Percentiles rank a stretch among this genome's conserved stretches.
These are phyloP conservation scores for Candida incommunis DNA, from an alignment of 805 yeast species.

Conservation along the genomic window DNA sequence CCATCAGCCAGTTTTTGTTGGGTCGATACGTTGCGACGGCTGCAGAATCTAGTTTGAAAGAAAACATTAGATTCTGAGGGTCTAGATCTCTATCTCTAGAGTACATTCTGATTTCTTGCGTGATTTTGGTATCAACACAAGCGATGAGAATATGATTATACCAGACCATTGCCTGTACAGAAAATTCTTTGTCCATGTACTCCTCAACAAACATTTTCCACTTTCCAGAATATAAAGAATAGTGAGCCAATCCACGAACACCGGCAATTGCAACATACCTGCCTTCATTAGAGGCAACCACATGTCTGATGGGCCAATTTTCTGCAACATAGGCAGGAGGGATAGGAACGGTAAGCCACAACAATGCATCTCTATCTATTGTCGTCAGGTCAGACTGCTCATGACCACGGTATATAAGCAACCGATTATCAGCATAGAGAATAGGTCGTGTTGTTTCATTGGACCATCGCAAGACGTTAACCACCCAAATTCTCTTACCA, in stretches of 20 bases:
- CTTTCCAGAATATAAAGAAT: conserved; percentile 25
- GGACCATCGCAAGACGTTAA: conserved; percentile 18
- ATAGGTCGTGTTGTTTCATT: conserved; percentile 29
- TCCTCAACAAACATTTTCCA: conserved; percentile 33
- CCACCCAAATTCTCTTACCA: background rate
- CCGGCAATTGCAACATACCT: conserved; percentile 37
- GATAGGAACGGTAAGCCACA: conserved; percentile 33
- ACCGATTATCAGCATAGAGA: conserved; percentile 25
- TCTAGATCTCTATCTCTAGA: conserved; percentile 23
- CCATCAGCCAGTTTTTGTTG: conserved; percentile 18
- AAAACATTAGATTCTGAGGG: conserved; percentile 18
- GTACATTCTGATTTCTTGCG: conserved; percentile 20
- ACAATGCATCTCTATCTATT: conserved; percentile 28
- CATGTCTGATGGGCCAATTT: conserved; percentile 29
- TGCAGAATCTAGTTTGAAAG: conserved; percentile 17
- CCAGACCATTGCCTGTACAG: conserved; percentile 27
- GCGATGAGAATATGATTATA: conserved; percentile 23
- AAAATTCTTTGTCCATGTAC: conserved; percentile 20
- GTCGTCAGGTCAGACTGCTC: conserved; percentile 28
- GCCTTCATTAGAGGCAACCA: conserved; percentile 34
- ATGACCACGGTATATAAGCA: conserved; percentile 33
- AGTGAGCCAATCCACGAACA: conserved; percentile 30
- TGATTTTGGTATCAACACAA: conserved; percentile 17
- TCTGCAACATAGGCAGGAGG: conserved; percentile 32
- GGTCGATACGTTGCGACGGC: conserved; percentile 17